A percentile compares a stretch with the other conserved stretches of the same genome.
Evolutionary conservation across 371 early-diverging fungal species (phyloP).

Genomic region (Conidiobolus incongruus): DNA sequence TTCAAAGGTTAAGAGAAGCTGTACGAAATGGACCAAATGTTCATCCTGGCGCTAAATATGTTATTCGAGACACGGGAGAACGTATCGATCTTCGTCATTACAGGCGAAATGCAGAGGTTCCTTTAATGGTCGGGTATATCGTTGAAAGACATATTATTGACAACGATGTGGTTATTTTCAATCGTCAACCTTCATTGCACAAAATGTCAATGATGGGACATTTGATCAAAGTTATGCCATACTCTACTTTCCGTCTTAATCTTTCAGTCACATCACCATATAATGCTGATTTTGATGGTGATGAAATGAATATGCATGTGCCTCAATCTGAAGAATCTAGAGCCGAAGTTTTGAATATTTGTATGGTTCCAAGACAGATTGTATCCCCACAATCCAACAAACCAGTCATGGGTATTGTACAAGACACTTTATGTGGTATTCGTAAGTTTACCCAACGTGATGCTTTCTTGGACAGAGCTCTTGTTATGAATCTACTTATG

Average conservation of each 20-base stretch:
- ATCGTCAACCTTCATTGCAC: conserved; percentile 99
- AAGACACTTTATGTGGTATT: conserved; percentile 96
- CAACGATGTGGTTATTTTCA: conserved; percentile 97
- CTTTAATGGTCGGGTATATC: too few species aligned
- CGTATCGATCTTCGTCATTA: conserved; percentile 90
- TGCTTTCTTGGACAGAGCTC: conserved; percentile 69
- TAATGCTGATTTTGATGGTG: conserved; percentile 99
- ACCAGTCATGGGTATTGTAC: conserved; percentile 99
- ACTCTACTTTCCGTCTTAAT: conserved; percentile 97
- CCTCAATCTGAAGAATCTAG: conserved; percentile 93
- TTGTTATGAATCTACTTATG: conserved; percentile 90
- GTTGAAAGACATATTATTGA: conserved; percentile 96
- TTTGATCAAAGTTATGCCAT: conserved; percentile 93
- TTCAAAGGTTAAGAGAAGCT: conserved; percentile 64
- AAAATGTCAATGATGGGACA: conserved; percentile 99
- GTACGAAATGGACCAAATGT: conserved; percentile 94
- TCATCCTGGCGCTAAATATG: conserved; percentile 98
- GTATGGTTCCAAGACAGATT: conserved; percentile 96
- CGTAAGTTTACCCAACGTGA: conserved; percentile 94
- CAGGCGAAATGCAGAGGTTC: too few species aligned
- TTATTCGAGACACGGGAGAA: conserved; percentile 91
- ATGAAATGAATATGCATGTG: conserved; percentile 99
- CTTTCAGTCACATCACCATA: conserved; percentile 98
- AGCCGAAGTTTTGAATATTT: conserved; percentile 90
- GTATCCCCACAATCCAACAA: conserved; percentile 96